Evolutionary conservation across 192 early-diverging fungal species (phyloP).

Genomic region (Backusella liffmaniae): DNA sequence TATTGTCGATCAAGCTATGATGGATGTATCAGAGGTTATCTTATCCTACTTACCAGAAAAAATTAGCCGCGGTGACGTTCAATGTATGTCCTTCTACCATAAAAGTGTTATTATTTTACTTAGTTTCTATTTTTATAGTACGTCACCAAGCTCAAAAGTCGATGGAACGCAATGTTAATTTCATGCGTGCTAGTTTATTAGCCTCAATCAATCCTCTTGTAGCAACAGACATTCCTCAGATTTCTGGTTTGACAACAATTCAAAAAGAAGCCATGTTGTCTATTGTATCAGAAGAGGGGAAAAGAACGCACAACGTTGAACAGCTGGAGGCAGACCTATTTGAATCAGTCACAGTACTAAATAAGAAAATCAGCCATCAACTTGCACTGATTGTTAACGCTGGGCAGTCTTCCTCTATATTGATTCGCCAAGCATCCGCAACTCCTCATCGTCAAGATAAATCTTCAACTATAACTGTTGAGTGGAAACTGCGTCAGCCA

Average conservation of each 20-base stretch:
- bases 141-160: slow-evolving; percentile 7
- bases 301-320: not conserved
- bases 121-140: not conserved
- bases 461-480: slow-evolving; percentile 3
- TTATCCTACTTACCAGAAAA: slow-evolving; percentile 10
- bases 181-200: slow-evolving; percentile 23
- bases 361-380: slow-evolving; percentile 22
- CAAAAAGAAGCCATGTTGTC: slow-evolving; percentile 3
- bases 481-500: slow-evolving; percentile 16
- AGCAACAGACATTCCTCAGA: slow-evolving; percentile 10
- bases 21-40: slow-evolving; percentile 2
- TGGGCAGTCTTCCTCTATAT: slow-evolving; percentile 13
- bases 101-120: not conserved
- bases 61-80: not conserved
- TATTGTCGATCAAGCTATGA: slow-evolving; percentile 28
- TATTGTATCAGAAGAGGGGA: not conserved
- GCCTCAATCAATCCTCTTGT: slow-evolving; percentile 24
- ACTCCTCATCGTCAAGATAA: not conserved
- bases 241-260: not conserved
- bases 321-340: not conserved
- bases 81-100: slow-evolving; percentile 9
- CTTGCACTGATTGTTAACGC: slow-evolving; percentile 26
- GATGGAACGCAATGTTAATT: slow-evolving; percentile 15
- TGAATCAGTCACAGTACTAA: slow-evolving; percentile 7
- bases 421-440: slow-evolving; percentile 19